Evolutionary conservation across 2,329 filamentous ascomycete species (phyloP).

Genomic region (Aquanectria penicillioides): DNA sequence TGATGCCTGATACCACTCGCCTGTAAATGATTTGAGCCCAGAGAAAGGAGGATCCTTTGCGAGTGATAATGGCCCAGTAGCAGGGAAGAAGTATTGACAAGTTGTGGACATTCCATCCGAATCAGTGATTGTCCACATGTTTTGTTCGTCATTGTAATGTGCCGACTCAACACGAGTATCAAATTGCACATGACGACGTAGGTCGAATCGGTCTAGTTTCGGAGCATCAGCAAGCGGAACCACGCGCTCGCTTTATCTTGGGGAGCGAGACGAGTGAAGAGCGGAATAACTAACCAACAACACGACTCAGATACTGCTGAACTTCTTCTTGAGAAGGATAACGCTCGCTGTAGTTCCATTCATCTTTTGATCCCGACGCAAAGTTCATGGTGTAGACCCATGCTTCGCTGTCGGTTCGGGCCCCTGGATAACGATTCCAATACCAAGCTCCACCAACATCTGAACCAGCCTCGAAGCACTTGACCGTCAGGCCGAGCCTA

Average conservation of each 20-base stretch:
- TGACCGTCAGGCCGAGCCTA: conserved; percentile 14
- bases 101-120: not conserved
- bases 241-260: too few relatives aligned
- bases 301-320: conserved; percentile 16
- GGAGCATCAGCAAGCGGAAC: not conserved
- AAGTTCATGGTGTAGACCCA: conserved; percentile 23
- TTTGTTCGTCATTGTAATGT: not conserved
- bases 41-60: conserved; percentile 17
- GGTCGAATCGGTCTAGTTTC: conserved; percentile 1
- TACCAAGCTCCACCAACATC: conserved; percentile 32
- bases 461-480: conserved; percentile 23
- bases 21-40: not conserved
- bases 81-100: conserved; percentile 19
- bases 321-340: conserved; percentile 22
- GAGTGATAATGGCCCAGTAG: conserved; percentile 20
- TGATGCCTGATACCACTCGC: conserved; percentile 21
- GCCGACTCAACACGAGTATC: conserved; percentile 3
- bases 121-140: conserved; percentile 16
- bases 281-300: conserved; percentile 13
- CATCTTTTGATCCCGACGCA: not conserved
- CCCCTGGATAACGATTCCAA: conserved; percentile 31
- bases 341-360: conserved; percentile 12
- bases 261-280: too few relatives aligned
- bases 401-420: conserved; percentile 23
- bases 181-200: conserved; percentile 13